These are phyloP conservation scores for Cordyceps sp. DNA, from an alignment of 2,329 filamentous ascomycete species.

Conservation along the genomic window DNA sequence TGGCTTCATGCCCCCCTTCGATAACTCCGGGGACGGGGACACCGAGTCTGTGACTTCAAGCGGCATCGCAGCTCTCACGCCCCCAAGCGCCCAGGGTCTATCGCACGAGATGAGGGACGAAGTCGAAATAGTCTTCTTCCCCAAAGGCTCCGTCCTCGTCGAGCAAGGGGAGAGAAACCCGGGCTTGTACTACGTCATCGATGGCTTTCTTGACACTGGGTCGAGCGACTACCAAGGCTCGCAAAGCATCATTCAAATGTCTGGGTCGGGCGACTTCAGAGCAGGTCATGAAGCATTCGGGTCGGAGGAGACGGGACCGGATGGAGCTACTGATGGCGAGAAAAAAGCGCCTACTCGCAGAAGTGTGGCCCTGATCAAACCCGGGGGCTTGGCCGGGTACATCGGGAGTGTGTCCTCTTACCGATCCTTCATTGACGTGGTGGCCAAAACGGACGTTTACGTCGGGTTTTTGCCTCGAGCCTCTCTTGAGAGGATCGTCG, in stretches of 20 bases:
- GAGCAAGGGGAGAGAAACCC: conserved; percentile 96
- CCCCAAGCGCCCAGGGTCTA: conserved; percentile 48
- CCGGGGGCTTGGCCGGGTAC: conserved; percentile 85
- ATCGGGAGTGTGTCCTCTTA: conserved; percentile 90
- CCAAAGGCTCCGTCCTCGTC: conserved; percentile 82
- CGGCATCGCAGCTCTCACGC: conserved; percentile 40
- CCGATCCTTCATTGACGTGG: conserved; percentile 88
- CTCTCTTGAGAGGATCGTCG: conserved; percentile 80
- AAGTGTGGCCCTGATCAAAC: conserved; percentile 82
- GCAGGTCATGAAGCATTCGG: conserved; percentile 1
- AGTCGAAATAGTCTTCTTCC: conserved; percentile 94
- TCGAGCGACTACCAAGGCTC: conserved; percentile 35
- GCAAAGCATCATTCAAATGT: conserved; percentile 16
- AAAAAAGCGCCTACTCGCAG: conserved; percentile 33
- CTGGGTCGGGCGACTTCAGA: conserved; percentile 8
- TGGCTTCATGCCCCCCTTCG: conserved; percentile 76
- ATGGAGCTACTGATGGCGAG: conserved; percentile 5
- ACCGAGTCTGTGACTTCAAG: conserved; percentile 70
- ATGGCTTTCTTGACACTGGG: conserved; percentile 89
- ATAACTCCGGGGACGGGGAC: conserved; percentile 60
- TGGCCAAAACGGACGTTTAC: conserved; percentile 95
- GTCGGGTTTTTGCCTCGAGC: conserved; percentile 82
- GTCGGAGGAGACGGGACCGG: not conserved
- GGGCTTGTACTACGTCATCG: conserved; percentile 91
- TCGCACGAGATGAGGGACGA: conserved; percentile 77